Conservation (phyloP, 495 filamentous ascomycete species). For the Bathelium albidoporum region DNA sequence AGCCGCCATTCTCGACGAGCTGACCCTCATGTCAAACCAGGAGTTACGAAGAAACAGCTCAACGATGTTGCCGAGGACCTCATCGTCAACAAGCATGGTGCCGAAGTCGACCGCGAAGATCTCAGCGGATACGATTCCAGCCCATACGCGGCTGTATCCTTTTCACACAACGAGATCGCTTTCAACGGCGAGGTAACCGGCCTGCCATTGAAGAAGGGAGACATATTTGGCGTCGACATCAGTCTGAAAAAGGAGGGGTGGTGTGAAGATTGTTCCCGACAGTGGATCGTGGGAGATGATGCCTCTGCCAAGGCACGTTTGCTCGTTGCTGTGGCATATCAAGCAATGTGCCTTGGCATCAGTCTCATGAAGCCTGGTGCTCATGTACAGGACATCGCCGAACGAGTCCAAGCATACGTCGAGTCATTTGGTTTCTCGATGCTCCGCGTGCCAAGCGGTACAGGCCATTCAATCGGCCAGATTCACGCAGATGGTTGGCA, state of each 20-base stretch:
- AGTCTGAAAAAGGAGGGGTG: neutral
- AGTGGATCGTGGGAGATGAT: neutral
- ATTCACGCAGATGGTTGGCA: neutral
- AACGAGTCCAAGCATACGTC: neutral
- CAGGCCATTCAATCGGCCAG: neutral
- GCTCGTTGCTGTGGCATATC: neutral
- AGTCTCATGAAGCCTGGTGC: neutral
- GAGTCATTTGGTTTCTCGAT: neutral
- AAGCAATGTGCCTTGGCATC: neutral
- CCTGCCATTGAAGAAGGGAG: neutral
- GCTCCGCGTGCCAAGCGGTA: neutral
- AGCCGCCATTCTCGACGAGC: neutral
- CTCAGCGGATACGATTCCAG: neutral
- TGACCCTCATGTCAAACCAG: neutral
- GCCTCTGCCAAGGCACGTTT: neutral
- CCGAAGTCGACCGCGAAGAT: neutral
- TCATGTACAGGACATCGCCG: neutral
- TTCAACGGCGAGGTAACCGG: neutral
- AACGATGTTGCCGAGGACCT: neutral
- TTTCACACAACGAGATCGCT: neutral
- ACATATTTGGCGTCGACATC: neutral
- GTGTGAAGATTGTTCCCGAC: neutral
- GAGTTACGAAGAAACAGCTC: neutral
- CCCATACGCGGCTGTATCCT: neutral
- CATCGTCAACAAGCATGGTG: neutral